These are phyloP conservation scores for Dactylella cylindrospora DNA, from an alignment of 2,329 filamentous ascomycete genomes.

Conservation along the genomic window DNA sequence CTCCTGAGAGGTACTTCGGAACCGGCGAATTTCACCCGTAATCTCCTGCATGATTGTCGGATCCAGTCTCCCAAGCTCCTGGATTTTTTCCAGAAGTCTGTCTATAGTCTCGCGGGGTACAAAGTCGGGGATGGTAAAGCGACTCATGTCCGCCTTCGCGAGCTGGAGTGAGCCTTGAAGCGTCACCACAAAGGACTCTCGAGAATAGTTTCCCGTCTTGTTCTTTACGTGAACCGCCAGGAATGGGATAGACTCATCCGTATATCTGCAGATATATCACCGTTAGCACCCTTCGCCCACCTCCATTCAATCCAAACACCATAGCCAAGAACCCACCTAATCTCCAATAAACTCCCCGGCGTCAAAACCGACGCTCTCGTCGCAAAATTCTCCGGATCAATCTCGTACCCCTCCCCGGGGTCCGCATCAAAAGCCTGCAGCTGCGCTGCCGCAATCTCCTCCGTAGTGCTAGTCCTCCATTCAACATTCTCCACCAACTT, in stretches of 20 bases:
- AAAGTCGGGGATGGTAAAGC: constrained; percentile 28
- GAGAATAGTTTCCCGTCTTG: constrained; percentile 39
- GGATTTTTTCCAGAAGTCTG: constrained; percentile 6
- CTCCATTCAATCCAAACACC: neutral
- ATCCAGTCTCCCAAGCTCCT: constrained; percentile 7
- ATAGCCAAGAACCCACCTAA: constrained; percentile 6
- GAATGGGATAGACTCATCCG: constrained; percentile 12
- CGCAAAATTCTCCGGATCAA: constrained; percentile 35
- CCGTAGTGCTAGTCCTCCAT: constrained; percentile 4
- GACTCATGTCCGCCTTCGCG: constrained; percentile 14
- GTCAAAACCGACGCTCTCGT: constrained; percentile 8
- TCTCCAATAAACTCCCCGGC: constrained; percentile 25
- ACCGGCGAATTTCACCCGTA: constrained; percentile 36
- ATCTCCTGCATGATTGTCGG: constrained; percentile 19
- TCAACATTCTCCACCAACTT: constrained; percentile 12
- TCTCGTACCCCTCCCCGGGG: constrained; percentile 7
- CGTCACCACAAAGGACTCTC: constrained; percentile 20
- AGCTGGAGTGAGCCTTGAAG: constrained; percentile 22
- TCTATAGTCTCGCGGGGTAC: constrained; percentile 10
- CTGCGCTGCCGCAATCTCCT: neutral
- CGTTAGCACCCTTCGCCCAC: neutral
- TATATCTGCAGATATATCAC: constrained; percentile 1
- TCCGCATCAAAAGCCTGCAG: neutral
- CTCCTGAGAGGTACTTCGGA: constrained; percentile 18
- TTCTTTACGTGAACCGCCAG: constrained; percentile 22